Conservation (phyloP, 805 yeast species). For the Starmera pachycereana region DNA sequence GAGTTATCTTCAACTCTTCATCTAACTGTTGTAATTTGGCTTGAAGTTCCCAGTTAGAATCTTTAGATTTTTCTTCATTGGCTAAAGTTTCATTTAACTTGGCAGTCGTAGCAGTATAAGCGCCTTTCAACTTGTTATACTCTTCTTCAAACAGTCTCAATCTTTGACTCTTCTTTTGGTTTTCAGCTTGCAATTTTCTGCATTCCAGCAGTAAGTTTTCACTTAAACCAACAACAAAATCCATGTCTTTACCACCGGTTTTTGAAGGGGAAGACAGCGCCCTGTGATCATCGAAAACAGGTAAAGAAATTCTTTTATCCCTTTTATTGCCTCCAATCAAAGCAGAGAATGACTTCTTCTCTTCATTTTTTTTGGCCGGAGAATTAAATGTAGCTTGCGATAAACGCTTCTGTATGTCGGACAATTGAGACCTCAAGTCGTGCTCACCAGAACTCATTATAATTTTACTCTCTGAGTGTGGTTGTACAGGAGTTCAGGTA, state of each 20-base stretch:
- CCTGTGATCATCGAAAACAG: conserved; percentile 13
- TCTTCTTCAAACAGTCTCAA: conserved; percentile 35
- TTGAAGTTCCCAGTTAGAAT: conserved; percentile 59
- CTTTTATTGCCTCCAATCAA: conserved; percentile 10
- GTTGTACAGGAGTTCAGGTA: not conserved
- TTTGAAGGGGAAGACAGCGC: conserved; percentile 10
- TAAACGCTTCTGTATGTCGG: conserved; percentile 31
- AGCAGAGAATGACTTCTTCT: conserved; percentile 10
- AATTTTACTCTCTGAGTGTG: not conserved
- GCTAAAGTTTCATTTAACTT: conserved; percentile 17
- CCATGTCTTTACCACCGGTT: conserved; percentile 46
- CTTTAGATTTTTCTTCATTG: conserved; percentile 40
- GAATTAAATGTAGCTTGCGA: conserved; percentile 20
- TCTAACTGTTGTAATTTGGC: conserved; percentile 30
- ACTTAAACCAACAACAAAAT: conserved; percentile 63
- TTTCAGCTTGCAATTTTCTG: conserved; percentile 59
- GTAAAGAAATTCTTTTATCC: conserved; percentile 18
- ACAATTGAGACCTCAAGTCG: conserved; percentile 30
- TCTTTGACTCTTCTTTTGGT: conserved; percentile 33
- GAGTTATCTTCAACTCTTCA: conserved; percentile 24
- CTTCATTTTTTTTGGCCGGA: conserved; percentile 4
- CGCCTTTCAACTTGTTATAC: conserved; percentile 20
- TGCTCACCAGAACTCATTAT: conserved; percentile 2
- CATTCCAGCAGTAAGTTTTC: conserved; percentile 65
- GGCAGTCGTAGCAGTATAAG: conserved; percentile 10